Conservation (phyloP, 352 stramenopile species). For the Halophytophthora polymorphica region DNA sequence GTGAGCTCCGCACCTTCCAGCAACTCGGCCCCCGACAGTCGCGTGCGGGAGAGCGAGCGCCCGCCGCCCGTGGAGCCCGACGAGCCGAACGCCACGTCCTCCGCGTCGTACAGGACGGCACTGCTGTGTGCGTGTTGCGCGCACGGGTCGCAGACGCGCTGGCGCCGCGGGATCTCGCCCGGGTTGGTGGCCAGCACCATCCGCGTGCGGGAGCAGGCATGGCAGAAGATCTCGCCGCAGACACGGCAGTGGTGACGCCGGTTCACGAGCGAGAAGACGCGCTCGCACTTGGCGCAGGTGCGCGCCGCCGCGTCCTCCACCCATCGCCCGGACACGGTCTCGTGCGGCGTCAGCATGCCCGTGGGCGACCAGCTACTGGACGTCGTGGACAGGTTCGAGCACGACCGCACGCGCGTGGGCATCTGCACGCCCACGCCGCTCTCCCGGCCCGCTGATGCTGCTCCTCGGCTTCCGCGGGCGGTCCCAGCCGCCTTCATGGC, state of each 20-base stretch:
- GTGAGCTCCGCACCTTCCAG: constrained; percentile 17
- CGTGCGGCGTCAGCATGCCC: constrained; percentile 30
- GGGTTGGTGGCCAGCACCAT: constrained; percentile 76
- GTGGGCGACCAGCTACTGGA: constrained; percentile 69
- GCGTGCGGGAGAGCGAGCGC: constrained; percentile 24
- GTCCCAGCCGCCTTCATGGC: constrained; percentile 19
- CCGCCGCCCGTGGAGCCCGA: constrained; percentile 1
- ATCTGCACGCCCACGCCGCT: constrained; percentile 2
- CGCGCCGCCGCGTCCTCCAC: constrained; percentile 51
- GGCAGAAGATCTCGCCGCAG: constrained; percentile 82
- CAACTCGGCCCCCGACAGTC: constrained; percentile 32
- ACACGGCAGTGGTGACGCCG: constrained; percentile 81
- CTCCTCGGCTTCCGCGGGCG: not conserved
- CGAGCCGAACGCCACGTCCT: constrained; percentile 26
- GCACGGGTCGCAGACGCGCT: constrained; percentile 74
- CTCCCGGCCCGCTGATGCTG: no score
- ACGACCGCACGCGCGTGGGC: constrained; percentile 35
- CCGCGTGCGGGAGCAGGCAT: constrained; percentile 71
- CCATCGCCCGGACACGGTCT: constrained; percentile 72
- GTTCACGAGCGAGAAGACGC: constrained; percentile 69
- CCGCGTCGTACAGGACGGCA: constrained; percentile 59
- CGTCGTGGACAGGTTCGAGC: constrained; percentile 65
- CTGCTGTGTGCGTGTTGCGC: constrained; percentile 57
- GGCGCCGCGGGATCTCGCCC: constrained; percentile 59
- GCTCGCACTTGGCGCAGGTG: constrained; percentile 66